Conservation (phyloP, 2,329 filamentous ascomycete genomes). For the Penicillium sp. region DNA sequence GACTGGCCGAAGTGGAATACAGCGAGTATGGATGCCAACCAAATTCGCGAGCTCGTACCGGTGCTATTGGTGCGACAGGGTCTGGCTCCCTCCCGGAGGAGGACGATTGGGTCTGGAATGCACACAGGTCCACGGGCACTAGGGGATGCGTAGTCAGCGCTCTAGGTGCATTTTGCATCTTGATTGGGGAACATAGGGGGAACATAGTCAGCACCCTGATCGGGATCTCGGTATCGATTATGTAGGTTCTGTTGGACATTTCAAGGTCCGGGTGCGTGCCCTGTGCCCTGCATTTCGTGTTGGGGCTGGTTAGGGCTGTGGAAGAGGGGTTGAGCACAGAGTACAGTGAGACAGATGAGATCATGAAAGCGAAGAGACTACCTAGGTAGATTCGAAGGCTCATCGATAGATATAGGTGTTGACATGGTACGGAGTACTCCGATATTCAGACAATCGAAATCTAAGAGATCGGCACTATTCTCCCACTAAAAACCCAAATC, state of each 20-base stretch:
- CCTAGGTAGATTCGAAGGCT: not conserved
- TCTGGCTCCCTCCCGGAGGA: not conserved
- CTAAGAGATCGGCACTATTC: slow-evolving; percentile 5
- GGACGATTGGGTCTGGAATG: slow-evolving; percentile 9
- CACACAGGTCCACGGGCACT: not conserved
- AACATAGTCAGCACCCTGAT: not conserved
- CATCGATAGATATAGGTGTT: not conserved
- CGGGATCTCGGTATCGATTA: not conserved
- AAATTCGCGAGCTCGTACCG: slow-evolving; percentile 3
- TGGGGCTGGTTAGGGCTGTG: not conserved
- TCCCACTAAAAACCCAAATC: slow-evolving; percentile 1
- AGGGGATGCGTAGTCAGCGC: not conserved
- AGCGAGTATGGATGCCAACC: slow-evolving; percentile 3
- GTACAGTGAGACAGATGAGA: not conserved
- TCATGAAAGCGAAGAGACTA: not conserved
- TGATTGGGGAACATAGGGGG: not conserved
- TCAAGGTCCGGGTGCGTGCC: not conserved
- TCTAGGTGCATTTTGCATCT: not conserved
- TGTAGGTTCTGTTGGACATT: not conserved
- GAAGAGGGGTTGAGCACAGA: not conserved
- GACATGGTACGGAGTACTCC: not conserved
- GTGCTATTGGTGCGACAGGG: not conserved
- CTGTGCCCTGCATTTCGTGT: slow-evolving; percentile 1
- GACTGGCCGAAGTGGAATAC: slow-evolving; percentile 6
- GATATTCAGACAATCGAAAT: not conserved